These are phyloP conservation scores for Apophysomyces elegans DNA, from an alignment of 371 early-diverging fungal species.

Conservation along the genomic window DNA sequence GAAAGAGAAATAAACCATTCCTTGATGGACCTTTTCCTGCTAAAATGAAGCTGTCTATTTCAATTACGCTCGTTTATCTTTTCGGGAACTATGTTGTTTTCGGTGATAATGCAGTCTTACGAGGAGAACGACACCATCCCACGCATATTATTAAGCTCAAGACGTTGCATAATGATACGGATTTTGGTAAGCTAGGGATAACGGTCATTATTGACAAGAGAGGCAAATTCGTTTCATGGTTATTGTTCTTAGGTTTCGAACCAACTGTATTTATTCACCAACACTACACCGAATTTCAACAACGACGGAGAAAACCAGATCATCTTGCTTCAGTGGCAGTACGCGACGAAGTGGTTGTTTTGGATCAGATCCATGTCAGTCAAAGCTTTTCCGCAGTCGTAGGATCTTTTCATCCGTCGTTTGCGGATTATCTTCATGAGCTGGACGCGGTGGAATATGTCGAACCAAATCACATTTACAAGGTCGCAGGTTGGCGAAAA, in stretches of 20 bases:
- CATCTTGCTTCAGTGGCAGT: background rate
- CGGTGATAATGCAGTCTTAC: background rate
- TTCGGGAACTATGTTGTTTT: background rate
- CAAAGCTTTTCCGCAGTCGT: slow-evolving; percentile 24
- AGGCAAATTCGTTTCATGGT: background rate
- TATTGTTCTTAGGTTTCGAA: background rate
- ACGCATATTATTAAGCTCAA: slow-evolving; percentile 24
- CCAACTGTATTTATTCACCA: slow-evolving; percentile 20
- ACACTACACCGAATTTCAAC: slow-evolving; percentile 20
- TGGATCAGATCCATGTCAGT: slow-evolving; percentile 25
- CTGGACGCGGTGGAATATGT: slow-evolving; percentile 53
- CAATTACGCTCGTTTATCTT: background rate
- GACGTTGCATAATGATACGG: background rate
- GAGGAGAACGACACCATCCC: background rate
- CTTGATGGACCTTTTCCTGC: background rate
- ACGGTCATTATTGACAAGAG: background rate
- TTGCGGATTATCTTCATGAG: slow-evolving; percentile 34
- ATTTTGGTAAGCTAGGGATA: background rate
- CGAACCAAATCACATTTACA: slow-evolving; percentile 51
- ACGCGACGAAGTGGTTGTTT: background rate
- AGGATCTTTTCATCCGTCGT: slow-evolving; percentile 27
- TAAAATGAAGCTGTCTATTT: background rate
- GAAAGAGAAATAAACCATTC: background rate
- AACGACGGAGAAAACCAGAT: background rate
- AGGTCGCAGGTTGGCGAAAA: slow-evolving; percentile 13